These are phyloP conservation scores for Fusarium chaquense DNA, from an alignment of 2,329 filamentous ascomycete genomes.

Conservation along the genomic window DNA sequence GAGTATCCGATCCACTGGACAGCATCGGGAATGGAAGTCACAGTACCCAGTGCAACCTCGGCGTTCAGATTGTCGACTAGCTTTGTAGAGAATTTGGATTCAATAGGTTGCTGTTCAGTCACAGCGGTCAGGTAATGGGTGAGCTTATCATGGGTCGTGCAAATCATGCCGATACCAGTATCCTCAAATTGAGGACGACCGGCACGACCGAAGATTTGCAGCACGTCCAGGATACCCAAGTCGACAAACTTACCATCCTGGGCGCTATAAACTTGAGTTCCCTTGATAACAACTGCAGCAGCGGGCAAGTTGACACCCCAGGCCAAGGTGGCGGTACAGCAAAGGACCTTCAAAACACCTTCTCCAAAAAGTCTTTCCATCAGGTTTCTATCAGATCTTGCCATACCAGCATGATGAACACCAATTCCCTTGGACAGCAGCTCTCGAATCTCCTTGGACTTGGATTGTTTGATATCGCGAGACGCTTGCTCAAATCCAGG, in stretches of 20 bases:
- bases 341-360: conserved; percentile 95
- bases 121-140: conserved; percentile 92
- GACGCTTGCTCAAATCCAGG: conserved; percentile 83
- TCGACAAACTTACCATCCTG: conserved; percentile 98
- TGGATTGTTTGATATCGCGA: conserved; percentile 86
- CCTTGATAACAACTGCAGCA: conserved; percentile 97
- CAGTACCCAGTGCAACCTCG: conserved; percentile 92
- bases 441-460: conserved; percentile 88
- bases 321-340: conserved; percentile 96
- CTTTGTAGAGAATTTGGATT: conserved; percentile 94
- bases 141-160: conserved; percentile 93
- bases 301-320: conserved; percentile 99
- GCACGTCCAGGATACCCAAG: conserved; percentile 92
- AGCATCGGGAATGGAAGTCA: conserved; percentile 92
- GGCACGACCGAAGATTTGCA: conserved; percentile 98
- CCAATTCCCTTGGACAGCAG: conserved; percentile 91
- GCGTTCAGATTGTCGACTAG: conserved; percentile 97
- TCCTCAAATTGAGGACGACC: conserved; percentile 98
- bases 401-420: conserved; percentile 97
- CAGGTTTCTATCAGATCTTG: conserved; percentile 92
- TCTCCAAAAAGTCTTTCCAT: conserved; percentile 92
- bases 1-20: conserved; percentile 99
- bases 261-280: conserved; percentile 95
- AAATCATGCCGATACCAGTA: conserved; percentile 97
- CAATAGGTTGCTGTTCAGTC: conserved; percentile 95